A percentile compares a stretch with the other conserved stretches of the same genome.
These are phyloP conservation scores for Trametes sanguinea DNA, from an alignment of 768 basidiomycete species.

Conservation along the genomic window DNA sequence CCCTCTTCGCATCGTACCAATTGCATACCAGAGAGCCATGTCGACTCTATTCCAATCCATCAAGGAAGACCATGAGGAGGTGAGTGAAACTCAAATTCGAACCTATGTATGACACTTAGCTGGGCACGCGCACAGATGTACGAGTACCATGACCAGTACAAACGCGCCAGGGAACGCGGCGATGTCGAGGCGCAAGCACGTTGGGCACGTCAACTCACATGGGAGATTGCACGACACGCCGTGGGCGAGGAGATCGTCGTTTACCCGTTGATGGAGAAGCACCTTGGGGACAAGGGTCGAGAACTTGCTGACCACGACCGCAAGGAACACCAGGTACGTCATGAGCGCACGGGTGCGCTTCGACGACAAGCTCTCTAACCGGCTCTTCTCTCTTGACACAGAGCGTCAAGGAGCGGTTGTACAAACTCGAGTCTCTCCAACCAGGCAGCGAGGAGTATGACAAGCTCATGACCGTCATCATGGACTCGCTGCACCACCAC, in stretches of 20 bases:
- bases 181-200: conserved; percentile 50
- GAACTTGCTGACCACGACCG: conserved; percentile 57
- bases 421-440: conserved; percentile 47
- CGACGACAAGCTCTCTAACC: neutral
- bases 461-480: conserved; percentile 43
- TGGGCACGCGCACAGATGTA: conserved; percentile 46
- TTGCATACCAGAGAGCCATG: conserved; percentile 22
- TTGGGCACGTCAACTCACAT: conserved; percentile 57
- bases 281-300: conserved; percentile 52
- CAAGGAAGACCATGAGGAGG: conserved; percentile 54
- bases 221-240: conserved; percentile 64
- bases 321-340: conserved; percentile 53
- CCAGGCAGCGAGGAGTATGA: conserved; percentile 48
- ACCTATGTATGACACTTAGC: too few species aligned
- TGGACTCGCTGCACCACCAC: conserved; percentile 52
- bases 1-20: neutral
- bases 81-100: conserved; percentile 13
- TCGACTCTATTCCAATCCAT: conserved; percentile 44
- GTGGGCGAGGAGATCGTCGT: conserved; percentile 65
- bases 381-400: neutral
- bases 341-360: too few species aligned
- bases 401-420: conserved; percentile 42
- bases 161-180: conserved; percentile 34
- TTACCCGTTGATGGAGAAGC: conserved; percentile 61
- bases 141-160: conserved; percentile 54